Evolutionary conservation across 108 stramenopile species (phyloP).

Genomic region (Nannochloropsis salina): DNA sequence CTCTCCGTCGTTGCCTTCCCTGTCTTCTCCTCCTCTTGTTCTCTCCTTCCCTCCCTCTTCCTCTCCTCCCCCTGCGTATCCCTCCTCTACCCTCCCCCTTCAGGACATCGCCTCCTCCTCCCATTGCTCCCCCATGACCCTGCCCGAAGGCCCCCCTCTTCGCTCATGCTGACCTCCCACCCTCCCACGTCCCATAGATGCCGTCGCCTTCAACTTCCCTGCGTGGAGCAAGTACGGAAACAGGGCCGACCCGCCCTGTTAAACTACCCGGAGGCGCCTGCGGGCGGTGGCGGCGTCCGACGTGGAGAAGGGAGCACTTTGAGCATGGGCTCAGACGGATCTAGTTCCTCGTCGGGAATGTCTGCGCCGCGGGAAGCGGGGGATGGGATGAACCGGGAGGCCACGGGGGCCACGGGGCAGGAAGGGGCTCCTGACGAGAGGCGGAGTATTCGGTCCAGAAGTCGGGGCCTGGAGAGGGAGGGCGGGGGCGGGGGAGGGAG

Average conservation of each 20-base stretch:
- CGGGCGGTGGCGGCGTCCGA: background rate
- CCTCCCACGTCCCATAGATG: background rate
- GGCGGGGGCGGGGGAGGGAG: too few species aligned
- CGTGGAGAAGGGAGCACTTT: background rate
- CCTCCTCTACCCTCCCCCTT: background rate
- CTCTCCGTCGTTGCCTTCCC: background rate
- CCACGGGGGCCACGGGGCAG: too few species aligned
- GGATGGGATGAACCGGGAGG: too few species aligned
- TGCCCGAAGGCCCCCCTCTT: background rate
- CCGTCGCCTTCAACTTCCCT: background rate
- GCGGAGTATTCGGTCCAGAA: too few species aligned
- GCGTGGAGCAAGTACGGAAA: slow-evolving; percentile 6
- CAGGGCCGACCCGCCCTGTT: background rate
- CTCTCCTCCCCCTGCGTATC: background rate
- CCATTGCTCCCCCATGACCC: background rate
- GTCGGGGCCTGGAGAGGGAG: too few species aligned
- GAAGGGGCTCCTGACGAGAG: too few species aligned
- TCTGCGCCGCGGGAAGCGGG: too few species aligned
- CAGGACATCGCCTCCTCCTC: background rate
- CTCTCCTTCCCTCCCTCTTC: background rate
- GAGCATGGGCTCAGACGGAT: too few species aligned
- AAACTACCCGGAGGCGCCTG: background rate
- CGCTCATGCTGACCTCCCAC: too few species aligned
- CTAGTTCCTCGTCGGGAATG: too few species aligned
- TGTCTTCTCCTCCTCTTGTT: background rate